These are phyloP conservation scores for Boletus huronensis DNA, from an alignment of 768 basidiomycete genomes.

Conservation along the genomic window DNA sequence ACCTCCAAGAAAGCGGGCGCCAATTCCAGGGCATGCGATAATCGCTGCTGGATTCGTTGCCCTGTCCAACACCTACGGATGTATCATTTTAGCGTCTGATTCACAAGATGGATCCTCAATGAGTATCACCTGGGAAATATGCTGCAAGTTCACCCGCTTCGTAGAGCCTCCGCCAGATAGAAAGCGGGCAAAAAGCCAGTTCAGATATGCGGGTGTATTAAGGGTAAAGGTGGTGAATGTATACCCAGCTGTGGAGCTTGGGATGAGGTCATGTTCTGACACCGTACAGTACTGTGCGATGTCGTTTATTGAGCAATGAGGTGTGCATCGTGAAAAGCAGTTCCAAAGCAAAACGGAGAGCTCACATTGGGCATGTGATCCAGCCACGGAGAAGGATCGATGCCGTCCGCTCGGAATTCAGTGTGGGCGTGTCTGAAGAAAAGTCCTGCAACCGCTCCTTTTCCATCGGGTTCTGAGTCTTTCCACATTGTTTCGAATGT, in stretches of 20 bases:
- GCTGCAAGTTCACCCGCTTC: conserved; percentile 58
- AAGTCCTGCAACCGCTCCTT: conserved; percentile 47
- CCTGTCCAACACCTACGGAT: conserved; percentile 14
- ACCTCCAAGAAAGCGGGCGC: conserved; percentile 48
- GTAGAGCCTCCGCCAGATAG: conserved; percentile 56
- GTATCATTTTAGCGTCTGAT: background rate
- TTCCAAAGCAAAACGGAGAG: background rate
- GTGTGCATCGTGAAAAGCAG: background rate
- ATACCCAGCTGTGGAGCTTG: conserved; percentile 45
- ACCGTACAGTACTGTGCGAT: conserved; percentile 35
- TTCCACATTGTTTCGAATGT: conserved; percentile 78
- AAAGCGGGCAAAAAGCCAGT: conserved; percentile 61
- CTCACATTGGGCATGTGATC: conserved; percentile 55
- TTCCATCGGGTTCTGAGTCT: conserved; percentile 55
- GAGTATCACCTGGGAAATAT: conserved; percentile 55
- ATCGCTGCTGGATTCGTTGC: conserved; percentile 38
- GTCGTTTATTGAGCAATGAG: background rate
- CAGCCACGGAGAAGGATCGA: conserved; percentile 32
- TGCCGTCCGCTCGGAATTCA: conserved; percentile 49
- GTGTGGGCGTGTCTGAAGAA: conserved; percentile 64
- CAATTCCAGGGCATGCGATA: conserved; percentile 68
- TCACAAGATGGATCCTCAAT: background rate
- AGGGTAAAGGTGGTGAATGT: conserved; percentile 68
- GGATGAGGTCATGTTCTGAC: conserved; percentile 38
- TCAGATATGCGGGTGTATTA: conserved; percentile 58